Evolutionary conservation across 805 yeast genomes (phyloP), one percentile per base, ranked within the genome.

Genomic region (Candida schatavii): DNA sequence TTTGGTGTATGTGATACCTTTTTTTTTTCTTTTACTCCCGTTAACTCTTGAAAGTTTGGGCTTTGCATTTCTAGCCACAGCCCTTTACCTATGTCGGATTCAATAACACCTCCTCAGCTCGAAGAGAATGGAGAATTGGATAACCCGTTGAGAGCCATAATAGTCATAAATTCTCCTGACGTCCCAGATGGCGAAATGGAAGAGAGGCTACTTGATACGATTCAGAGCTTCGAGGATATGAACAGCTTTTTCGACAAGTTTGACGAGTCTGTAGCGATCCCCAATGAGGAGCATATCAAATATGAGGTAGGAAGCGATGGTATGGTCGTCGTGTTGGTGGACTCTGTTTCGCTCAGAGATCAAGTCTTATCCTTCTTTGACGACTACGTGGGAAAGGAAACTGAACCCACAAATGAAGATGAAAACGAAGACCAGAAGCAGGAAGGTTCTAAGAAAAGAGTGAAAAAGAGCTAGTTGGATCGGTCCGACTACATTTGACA

Each of bases 241-340:
- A 77, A 78, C 51, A 58, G 52, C 25, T 77, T 78, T 46, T 78
- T 78, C 47, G 81, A 78, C 48, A 52, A 55, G 29, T 78, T 78
- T 49, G 83, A 78, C 52, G 72, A 64, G 30, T 55, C 57, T 19
- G 64, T 78, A 13, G 80, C 82, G 6, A 63, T 70, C 32, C 83
- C 82, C 3, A 78, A 78, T 47, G 78, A 77, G 46, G 75, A 71
- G 3, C 68, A 70, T 45, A 69, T 78, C 48, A 77, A 77, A 52
- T 78, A 78, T 49, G 83, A 78, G 46, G 81, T 77, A 2, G 82
- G 83, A 3, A 74, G 80, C 39, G 83, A 78, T 51, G 83, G 83
- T 3, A 58, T 78, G 41, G 78, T 78, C 42, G 77, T 78, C 42
- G 68, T 78, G 22, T 65, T 78, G n/a, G 81, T 75, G 26, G 77